Base-by-base conservation (phyloP, 306 rosid genomes). In the Cicer chorassanicum region DNA sequence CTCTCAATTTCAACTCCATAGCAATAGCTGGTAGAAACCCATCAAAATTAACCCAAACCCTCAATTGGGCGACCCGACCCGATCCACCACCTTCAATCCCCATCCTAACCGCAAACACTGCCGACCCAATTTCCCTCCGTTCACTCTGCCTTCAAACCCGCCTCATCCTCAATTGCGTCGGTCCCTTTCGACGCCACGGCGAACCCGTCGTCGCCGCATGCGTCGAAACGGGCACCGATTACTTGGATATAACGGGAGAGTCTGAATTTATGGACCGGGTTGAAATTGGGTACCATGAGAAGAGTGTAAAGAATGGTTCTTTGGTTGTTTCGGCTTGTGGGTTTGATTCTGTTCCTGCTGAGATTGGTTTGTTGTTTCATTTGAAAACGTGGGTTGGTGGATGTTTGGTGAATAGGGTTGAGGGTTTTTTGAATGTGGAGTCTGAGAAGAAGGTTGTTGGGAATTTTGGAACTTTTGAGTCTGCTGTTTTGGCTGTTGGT, bases 331-430 rank as follows among this genome's bases (percentile, higher is more conserved):
- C 92, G 12, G 98, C 93, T 6, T 93, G 97, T 72, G 98, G 97
- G 84, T 93, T 93, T 21, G 97, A 93, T 49, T 93, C 97, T 2
- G 82, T 93, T 80, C 96, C 98, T 5, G 98, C 98, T 4, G 98
- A 91, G 76, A 38, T 91, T 64, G 98, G 98, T 0, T 18, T 88
- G n/a, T 68, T 93, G 83, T 93, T 91, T 70, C 86, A 91, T 70
- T 88, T 93, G 4, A 78, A 85, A 75, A 90, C 89, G 77, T 93
- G 98, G 97, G 81, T 68, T 43, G 81, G 56, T 4, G 77, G 72
- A 45, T 82, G 76, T 0, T 84, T 71, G 84, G 91, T 86, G 62
- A 88, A 84, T 54, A 73, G 82, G 75, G 81, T 93, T 1, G 98
- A 86, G 78, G 97, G 84, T 4, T 91, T 80, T 42, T 3, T 93